Conservation (phyloP, 2,329 filamentous ascomycete genomes). For the Sporothrix brunneoviolacea region DNA sequence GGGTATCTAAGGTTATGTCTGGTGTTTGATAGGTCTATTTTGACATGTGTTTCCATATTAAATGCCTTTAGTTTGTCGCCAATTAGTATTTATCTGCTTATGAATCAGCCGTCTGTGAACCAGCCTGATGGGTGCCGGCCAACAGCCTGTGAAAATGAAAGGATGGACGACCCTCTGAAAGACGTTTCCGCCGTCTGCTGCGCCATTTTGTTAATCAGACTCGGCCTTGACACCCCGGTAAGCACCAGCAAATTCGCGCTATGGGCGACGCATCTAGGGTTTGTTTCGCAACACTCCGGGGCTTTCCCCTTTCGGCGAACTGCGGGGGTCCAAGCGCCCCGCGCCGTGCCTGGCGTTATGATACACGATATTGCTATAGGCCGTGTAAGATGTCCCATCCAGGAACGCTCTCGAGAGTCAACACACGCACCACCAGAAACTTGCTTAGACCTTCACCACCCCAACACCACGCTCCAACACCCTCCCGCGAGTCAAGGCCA, state of each 20-base stretch:
- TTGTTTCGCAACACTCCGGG: neutral
- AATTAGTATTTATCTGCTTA: neutral
- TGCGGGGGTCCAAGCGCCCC: slow-evolving; percentile 13
- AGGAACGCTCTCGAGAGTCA: neutral
- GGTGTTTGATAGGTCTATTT: neutral
- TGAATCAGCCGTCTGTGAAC: neutral
- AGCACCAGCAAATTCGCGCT: no score
- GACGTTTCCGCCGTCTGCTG: no score
- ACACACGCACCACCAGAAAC: neutral
- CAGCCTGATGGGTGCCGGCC: no score
- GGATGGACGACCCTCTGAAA: no score
- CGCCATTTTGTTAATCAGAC: no score
- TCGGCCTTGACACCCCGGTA: no score
- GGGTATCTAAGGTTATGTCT: neutral
- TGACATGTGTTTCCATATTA: neutral
- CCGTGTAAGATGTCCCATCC: neutral
- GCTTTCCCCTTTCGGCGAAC: neutral
- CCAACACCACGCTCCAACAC: no score
- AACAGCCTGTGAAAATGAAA: no score
- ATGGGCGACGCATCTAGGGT: no score
- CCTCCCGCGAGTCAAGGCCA: no score
- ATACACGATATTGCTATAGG: slow-evolving; percentile 12
- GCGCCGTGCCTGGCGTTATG: slow-evolving; percentile 1
- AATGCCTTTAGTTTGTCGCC: neutral
- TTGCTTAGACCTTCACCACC: no score